A percentile compares a stretch with the other conserved stretches of the same genome.
phyloP scores from a whole-genome alignment of 805 yeast species.

The Barnettozyma vustinii region DNA sequence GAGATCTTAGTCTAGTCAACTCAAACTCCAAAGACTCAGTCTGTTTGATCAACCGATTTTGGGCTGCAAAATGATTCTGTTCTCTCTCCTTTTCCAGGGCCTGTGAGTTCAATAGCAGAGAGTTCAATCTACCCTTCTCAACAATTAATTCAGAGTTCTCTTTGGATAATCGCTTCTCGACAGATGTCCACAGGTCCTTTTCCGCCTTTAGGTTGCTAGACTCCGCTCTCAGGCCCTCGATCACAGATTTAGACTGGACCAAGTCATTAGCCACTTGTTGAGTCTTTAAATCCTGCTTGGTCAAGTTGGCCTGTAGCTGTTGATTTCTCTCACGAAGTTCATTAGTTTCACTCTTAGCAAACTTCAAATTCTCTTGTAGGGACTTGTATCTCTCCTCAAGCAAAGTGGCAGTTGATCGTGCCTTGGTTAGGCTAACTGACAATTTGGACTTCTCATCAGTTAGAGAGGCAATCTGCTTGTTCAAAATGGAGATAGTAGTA shows the following conservation, averaged over 20 bases:
- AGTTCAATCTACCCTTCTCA: conserved; percentile 56
- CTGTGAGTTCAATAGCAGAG: conserved; percentile 56
- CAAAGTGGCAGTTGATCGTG: conserved; percentile 48
- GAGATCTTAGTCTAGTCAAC: conserved; percentile 37
- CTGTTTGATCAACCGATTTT: conserved; percentile 43
- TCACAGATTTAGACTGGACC: conserved; percentile 42
- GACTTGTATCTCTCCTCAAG: conserved; percentile 46
- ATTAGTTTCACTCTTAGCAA: conserved; percentile 39
- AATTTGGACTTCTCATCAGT: conserved; percentile 41
- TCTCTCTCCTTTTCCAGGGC: conserved; percentile 58
- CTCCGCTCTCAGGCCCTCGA: conserved; percentile 40
- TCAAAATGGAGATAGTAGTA: conserved; percentile 43
- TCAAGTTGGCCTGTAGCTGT: conserved; percentile 36
- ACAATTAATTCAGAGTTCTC: conserved; percentile 48
- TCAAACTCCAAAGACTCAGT: conserved; percentile 46
- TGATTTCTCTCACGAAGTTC: conserved; percentile 37
- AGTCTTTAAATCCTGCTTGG: conserved; percentile 44
- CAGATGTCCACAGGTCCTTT: conserved; percentile 41
- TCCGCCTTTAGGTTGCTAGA: conserved; percentile 49
- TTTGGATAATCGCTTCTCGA: conserved; percentile 44
- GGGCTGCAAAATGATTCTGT: conserved; percentile 40
- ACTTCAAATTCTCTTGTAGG: conserved; percentile 34
- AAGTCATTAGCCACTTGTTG: conserved; percentile 49
- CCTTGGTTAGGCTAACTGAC: conserved; percentile 45
- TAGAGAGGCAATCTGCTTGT: conserved; percentile 37